phyloP scores from a whole-genome alignment of 164 flowering plant genomes.

The grape (Vitis vinifera) region ASM3070453v1 NC_081810.1:22290501-22291000 shows the following conservation, averaged over 20 bases:
- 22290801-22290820: neutral
- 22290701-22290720: constrained; percentile 87
- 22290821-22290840: neutral
- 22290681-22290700: constrained; percentile 77
- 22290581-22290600: too few relatives aligned
- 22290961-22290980: constrained; percentile 45
- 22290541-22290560: too few relatives aligned
- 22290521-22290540: too few relatives aligned
- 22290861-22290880: constrained; percentile 85
- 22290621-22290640: constrained; percentile 6
- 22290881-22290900: constrained; percentile 45
- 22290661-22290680: constrained; percentile 55
- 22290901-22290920: constrained; percentile 3
- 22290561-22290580: too few relatives aligned
- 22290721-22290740: constrained; percentile 72
- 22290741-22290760: constrained; percentile 54
- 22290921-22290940: constrained; percentile 10
- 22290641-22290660: constrained; percentile 35
- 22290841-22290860: constrained; percentile 43
- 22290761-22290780: neutral
- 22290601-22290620: neutral
- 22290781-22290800: neutral
- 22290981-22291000: constrained; percentile 64
- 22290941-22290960: constrained; percentile 33
- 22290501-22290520: too few relatives aligned